Evolutionary conservation across 2,329 filamentous ascomycete species (phyloP), one percentile per base, ranked within the genome.

Genomic region (Cladobotryum mycophilum): DNA sequence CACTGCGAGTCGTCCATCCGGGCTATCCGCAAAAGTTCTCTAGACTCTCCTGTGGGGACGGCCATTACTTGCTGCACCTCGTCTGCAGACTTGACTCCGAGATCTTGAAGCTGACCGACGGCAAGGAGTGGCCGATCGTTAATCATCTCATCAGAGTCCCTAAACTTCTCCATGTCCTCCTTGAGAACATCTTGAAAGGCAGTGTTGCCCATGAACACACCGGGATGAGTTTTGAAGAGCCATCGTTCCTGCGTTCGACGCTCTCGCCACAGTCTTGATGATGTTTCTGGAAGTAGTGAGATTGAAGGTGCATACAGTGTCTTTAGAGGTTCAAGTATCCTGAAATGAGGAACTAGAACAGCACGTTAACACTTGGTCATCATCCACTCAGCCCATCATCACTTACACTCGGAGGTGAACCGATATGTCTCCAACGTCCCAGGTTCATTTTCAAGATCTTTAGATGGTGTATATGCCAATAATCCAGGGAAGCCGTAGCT

Each of bases 1-100:
- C 77, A 79, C 44, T 68, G 69, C 44, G 80, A 75, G 18, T 73
- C 63, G 3, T 72, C 69, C 4, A 84, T 63, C 6, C 71, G 69
- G 4, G 76, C 64, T 2, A 89, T 60, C 2, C 79, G 78, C 9
- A 89, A 66, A 1, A 79, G 66, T 55, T 84, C 78, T 1, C 81
- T 79, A 13, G 73, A 75, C 45, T 75, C 72, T n/a, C 85, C 85
- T 2, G 75, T 70, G 5, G 70, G 75, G 59, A 69, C 75, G 54
- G 70, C 79, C 53, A 75, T 70, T 57, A 70, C 64, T 2, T 69
- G 65, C 12, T 64, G 64, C 14, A 60, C 63, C 1, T 51, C 56
- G 33, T 56, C 42, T 33, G 48, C 60, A 25, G 51, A 58, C 3
- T 60, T 57, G 15, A 64, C 51, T 37, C 66, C 70, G 15, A 67